Base-by-base conservation (phyloP, 2,329 filamentous ascomycete genomes). In the Fusarium napiforme region DNA sequence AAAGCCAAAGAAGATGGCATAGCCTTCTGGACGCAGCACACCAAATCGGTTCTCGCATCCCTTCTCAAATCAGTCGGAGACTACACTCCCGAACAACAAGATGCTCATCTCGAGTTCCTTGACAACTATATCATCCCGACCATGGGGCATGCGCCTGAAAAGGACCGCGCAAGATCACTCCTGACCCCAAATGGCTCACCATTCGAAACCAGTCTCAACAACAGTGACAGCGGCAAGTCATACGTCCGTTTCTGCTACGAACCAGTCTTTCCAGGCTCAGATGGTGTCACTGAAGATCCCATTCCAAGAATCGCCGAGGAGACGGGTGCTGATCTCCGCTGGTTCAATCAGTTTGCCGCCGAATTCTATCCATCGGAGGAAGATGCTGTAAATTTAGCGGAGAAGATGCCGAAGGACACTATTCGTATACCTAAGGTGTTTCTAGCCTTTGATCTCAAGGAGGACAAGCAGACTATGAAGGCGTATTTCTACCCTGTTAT, bases 401-500 rank as follows among this genome's bases (percentile, higher is more conserved):
- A 63, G 28, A 71, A 62, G 30, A 69, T 76, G 56, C 74, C 72
- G 3, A 55, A 52, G 47, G 64, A 71, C 15, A 64, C 65, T 32
- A 67, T 69, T 28, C 77, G 70, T 15, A 74, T 73, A 19, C 77
- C 77, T 9, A 77, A 73, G 2, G 74, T 71, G 9, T 78, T 78
- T 30, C 67, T 78, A 1, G 76, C 76, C 4, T 76, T 77, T 40
- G 76, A 77, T n/a, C 77, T 78, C n/a, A 68, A 74, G 16, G 73
- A 74, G 2, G 61, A 53, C 11, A 67, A 72, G 19, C 66, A 69
- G 26, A 52, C 71, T 2, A 73, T 77, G 64, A 78, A 77, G 50
- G 75, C 74, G 7, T 78, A 78, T 43, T 78, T 78, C 53, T 77
- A 68, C 40, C 76, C 77, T 16, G 50, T 75, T 11, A 74, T 76